Percentiles rank a stretch among this genome's conserved stretches.
Evolutionary conservation across 1,139 yeast species (phyloP).

Genomic region (Entelexis paramagnoliae): DNA sequence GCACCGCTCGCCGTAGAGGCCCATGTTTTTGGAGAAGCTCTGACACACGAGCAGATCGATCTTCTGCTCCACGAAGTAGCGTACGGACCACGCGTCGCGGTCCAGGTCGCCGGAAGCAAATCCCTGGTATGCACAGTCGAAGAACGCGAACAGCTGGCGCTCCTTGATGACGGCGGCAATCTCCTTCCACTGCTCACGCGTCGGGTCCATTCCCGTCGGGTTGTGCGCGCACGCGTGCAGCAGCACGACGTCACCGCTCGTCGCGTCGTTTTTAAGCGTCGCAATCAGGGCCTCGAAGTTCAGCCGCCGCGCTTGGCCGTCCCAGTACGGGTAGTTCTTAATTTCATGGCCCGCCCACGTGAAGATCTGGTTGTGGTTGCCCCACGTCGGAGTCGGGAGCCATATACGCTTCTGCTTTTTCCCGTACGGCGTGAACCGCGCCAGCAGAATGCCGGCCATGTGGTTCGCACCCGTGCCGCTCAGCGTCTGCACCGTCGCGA

Average conservation of each 20-base stretch:
- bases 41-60: constrained; percentile 54
- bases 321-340: constrained; percentile 72
- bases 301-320: constrained; percentile 50
- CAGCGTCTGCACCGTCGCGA: constrained; percentile 72
- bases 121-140: constrained; percentile 96
- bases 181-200: constrained; percentile 70
- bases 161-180: constrained; percentile 52
- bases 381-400: constrained; percentile 92
- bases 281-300: constrained; percentile 40
- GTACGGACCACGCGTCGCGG: constrained; percentile 77
- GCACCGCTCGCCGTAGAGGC: constrained; percentile 95
- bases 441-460: constrained; percentile 65
- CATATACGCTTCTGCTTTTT: constrained; percentile 45
- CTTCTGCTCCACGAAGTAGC: constrained; percentile 59
- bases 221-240: constrained; percentile 96
- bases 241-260: constrained; percentile 45
- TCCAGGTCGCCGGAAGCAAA: constrained; percentile 84
- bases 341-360: constrained; percentile 53
- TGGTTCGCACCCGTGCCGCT: constrained; percentile 97
- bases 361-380: constrained; percentile 81
- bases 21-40: constrained; percentile 95
- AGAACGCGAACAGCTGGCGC: constrained; percentile 67
- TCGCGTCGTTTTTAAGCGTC: constrained; percentile 28
- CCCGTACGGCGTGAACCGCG: constrained; percentile 39
- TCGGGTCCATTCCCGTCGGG: constrained; percentile 95